These are phyloP conservation scores for Globisporangium acanthophoron DNA, from an alignment of 352 stramenopile genomes.

Conservation along the genomic window DNA sequence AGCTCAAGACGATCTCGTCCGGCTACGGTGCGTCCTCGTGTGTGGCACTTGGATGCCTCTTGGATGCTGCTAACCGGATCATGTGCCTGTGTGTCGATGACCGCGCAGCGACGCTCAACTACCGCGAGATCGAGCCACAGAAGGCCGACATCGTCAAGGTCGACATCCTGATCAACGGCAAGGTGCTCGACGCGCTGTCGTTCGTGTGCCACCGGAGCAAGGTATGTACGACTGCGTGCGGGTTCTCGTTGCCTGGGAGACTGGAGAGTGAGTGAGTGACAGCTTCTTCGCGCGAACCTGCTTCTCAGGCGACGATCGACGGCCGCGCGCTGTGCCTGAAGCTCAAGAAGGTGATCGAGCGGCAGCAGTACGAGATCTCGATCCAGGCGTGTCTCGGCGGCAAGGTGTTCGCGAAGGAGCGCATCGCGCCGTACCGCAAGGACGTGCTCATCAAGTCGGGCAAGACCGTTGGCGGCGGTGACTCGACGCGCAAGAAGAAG, in stretches of 20 bases:
- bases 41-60: no score
- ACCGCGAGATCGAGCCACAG: conserved; percentile 87
- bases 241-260: no score
- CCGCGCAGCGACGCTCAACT: conserved; percentile 88
- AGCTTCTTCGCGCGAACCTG: no score
- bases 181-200: conserved; percentile 94
- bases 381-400: conserved; percentile 96
- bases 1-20: conserved; percentile 94
- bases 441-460: conserved; percentile 93
- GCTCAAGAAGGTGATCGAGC: conserved; percentile 94
- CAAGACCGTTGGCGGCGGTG: conserved; percentile 96
- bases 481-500: conserved; percentile 98
- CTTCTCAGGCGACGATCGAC: conserved; percentile 26
- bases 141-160: conserved; percentile 94
- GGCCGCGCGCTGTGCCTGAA: conserved; percentile 92
- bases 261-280: no score
- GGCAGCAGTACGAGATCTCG: conserved; percentile 98
- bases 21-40: conserved; percentile 84
- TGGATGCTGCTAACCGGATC: background rate
- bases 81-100: background rate
- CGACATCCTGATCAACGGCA: conserved; percentile 93
- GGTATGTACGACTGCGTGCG: conserved; percentile 2
- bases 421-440: conserved; percentile 96
- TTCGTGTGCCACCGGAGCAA: conserved; percentile 95
- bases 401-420: conserved; percentile 96